Conservation (phyloP, 2,329 filamentous ascomycete genomes). For the Trichoderma sp. region DNA sequence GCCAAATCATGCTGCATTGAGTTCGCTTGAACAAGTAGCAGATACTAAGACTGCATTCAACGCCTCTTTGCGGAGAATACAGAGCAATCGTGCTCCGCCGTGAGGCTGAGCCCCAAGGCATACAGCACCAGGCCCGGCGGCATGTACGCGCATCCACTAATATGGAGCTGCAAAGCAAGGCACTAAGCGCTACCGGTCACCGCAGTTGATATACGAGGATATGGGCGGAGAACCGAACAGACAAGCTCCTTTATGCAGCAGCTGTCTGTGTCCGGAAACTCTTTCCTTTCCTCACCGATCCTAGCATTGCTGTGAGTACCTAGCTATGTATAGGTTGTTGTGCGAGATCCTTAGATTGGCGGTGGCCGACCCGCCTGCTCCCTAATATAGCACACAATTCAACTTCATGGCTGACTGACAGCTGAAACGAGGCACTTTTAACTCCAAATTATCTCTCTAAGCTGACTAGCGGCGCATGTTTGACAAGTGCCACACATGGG, state of each 20-base stretch:
- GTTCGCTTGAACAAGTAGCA: background rate
- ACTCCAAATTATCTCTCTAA: background rate
- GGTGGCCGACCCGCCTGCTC: constrained; percentile 1
- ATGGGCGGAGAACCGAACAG: background rate
- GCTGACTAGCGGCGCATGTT: background rate
- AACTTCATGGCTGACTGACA: constrained; percentile 9
- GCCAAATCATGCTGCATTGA: background rate
- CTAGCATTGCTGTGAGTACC: background rate
- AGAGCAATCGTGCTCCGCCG: background rate
- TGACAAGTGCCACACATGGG: background rate
- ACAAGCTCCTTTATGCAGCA: background rate
- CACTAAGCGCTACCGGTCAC: background rate
- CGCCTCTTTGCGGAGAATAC: background rate
- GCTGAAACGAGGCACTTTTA: background rate
- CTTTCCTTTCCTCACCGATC: background rate
- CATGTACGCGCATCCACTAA: background rate
- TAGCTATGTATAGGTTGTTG: too few species aligned
- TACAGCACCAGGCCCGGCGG: constrained; percentile 7
- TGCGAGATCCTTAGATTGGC: background rate
- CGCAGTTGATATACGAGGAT: background rate
- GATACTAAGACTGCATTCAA: background rate
- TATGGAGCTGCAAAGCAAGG: background rate
- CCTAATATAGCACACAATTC: constrained; percentile 5
- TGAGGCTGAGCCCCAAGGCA: constrained; percentile 24
- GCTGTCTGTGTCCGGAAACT: background rate